Base-by-base conservation (phyloP, 2,329 filamentous ascomycete species). In the Botryotinia globosa region DNA sequence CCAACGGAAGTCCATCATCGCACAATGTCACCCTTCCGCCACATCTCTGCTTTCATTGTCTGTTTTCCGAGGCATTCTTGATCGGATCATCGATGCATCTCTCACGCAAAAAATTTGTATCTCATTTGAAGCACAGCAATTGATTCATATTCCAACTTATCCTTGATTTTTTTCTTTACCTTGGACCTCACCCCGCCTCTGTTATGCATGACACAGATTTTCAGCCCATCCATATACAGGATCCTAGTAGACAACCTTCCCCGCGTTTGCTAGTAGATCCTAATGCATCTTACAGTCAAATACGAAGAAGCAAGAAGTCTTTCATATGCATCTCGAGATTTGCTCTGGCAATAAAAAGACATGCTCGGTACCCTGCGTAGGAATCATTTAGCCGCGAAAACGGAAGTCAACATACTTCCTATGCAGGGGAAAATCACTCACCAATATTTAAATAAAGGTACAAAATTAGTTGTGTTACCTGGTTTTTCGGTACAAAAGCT, bases 261-360 rank as follows among this genome's bases (percentile, higher is more conserved):
- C 69, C 69, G 69, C 69, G 32, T 72, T 72, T 29, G 39, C 29
- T 10, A 66, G 61, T 45, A 66, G n/a, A 64, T 58, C 22, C 48
- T 62, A 29, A 58, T n/a, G 61, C 29, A 48, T 22, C 61, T 66
- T 71, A 32, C 22, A 56, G 34, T 42, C 65, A 56, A 34, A 67
- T 67, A 67, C 34, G 65, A 67, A 29, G 34, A 37, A 42, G 34
- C 65, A 67, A 56, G 16, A 54, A 37, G 65, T 8, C 37, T 67
- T 56, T 67, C n/a, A 54, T 54, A 54, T 54, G 48, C 48, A 42
- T 32, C 48, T 39, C 32, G 44, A 65, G 12, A 10, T 39, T 54
- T 54, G 48, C 48, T n/a, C 48, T 54, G n/a, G 25, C 22, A 32
- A 42, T 25, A 42, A 67, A 29, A 25, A 10, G 18, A 54, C 5